Evolutionary conservation across 495 filamentous ascomycete species (phyloP).

Genomic region (Glonium stellatum): DNA sequence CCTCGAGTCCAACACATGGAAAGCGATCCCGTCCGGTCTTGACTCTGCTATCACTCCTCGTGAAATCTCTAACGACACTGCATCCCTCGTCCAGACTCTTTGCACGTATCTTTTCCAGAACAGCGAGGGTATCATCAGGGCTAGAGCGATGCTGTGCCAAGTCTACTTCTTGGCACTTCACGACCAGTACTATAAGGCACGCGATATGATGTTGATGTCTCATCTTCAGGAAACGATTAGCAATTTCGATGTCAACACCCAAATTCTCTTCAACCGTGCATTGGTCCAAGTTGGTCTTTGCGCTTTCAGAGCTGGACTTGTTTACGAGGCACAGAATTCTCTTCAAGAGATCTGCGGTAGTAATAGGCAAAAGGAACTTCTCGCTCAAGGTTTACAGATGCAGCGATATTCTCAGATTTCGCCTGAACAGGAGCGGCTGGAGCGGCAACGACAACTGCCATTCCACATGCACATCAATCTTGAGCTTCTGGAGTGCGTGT

Average conservation of each 20-base stretch:
- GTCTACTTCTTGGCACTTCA: constrained; percentile 97
- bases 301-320: constrained; percentile 91
- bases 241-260: constrained; percentile 90
- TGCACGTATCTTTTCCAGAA: constrained; percentile 91
- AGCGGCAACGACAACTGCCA: constrained; percentile 90
- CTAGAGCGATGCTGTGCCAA: constrained; percentile 95
- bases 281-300: constrained; percentile 97
- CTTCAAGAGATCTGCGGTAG: constrained; percentile 97
- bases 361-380: constrained; percentile 92
- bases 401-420: constrained; percentile 91
- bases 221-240: constrained; percentile 92
- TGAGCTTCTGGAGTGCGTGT: constrained; percentile 94
- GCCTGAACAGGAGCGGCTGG: constrained; percentile 93
- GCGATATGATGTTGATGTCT: constrained; percentile 99
- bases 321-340: constrained; percentile 95
- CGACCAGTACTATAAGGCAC: constrained; percentile 92
- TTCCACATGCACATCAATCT: constrained; percentile 99
- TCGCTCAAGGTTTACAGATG: constrained; percentile 96
- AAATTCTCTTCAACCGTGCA: constrained; percentile 98
- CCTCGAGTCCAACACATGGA: constrained; percentile 88
- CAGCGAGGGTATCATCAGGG: constrained; percentile 91
- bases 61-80: constrained; percentile 53
- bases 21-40: constrained; percentile 60
- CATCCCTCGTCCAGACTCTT: constrained; percentile 71
- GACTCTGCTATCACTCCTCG: constrained; percentile 78